Evolutionary conservation across 768 basidiomycete species (phyloP).

Genomic region (Daedalea quercina): DNA sequence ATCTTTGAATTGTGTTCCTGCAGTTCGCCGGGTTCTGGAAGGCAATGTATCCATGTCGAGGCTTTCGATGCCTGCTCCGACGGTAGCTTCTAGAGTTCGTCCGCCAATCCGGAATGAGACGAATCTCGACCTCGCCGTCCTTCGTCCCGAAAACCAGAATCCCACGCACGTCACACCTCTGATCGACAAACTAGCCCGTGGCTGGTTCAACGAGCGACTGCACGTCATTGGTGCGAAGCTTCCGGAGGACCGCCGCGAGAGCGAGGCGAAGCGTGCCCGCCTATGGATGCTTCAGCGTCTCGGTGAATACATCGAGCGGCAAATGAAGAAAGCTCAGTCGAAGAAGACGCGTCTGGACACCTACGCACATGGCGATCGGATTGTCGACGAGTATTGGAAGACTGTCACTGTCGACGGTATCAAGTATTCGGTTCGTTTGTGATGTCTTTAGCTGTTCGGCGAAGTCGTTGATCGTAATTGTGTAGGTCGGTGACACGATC

Average conservation of each 20-base stretch:
- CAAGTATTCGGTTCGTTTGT: slow-evolving; percentile 25
- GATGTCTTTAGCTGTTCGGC: no score
- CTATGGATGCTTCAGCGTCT: slow-evolving; percentile 2
- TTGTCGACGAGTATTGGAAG: slow-evolving; percentile 19
- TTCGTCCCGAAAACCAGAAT: slow-evolving; percentile 46
- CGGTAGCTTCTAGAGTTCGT: not conserved
- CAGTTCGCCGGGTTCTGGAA: not conserved
- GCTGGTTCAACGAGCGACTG: slow-evolving; percentile 49
- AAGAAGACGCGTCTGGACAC: not conserved
- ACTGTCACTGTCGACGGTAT: slow-evolving; percentile 37
- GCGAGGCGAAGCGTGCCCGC: slow-evolving; percentile 1
- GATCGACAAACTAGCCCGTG: slow-evolving; percentile 43
- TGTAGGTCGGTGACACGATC: slow-evolving; percentile 58
- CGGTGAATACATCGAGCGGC: not conserved
- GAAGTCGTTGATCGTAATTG: not conserved
- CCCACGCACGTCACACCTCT: slow-evolving; percentile 58
- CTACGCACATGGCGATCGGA: not conserved
- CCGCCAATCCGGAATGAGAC: slow-evolving; percentile 6
- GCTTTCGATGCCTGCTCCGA: no score
- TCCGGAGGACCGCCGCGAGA: not conserved
- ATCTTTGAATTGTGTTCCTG: not conserved
- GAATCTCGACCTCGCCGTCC: slow-evolving; percentile 50
- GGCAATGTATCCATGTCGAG: no score
- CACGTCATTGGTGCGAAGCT: slow-evolving; percentile 40
- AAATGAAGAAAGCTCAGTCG: not conserved